Base-by-base conservation (phyloP, 2,329 filamentous ascomycete species). In the Aspergillus sp. region DNA sequence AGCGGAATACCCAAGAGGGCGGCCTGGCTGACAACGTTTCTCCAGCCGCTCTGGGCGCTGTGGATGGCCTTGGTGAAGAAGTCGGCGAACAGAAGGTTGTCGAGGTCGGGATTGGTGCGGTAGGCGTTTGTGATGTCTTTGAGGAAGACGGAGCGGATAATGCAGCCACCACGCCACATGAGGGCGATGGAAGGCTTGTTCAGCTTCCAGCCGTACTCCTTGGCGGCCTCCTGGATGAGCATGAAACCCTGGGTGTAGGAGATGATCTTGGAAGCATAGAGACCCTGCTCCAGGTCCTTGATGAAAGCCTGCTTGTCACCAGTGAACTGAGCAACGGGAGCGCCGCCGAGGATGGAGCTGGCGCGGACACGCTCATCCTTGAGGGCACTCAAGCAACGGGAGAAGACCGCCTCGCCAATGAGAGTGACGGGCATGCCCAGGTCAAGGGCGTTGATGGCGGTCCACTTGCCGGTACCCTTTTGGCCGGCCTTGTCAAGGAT, bases 51-150 rank as follows among this genome's bases (percentile, higher is more conserved):
- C 79, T 98, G 93, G 50, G 93, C 93, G 67, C 85, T 87, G 83
- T 96, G 85, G 73, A 98, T 98, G 63, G 93, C 93, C 77, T 93
- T 88, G 81, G 94, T 95, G 86, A 98, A 98, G 84, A 98, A 98
- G 71, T 94, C 87, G 72, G 95, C 88, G 73, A 97, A 98, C 61
- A 98, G 82, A 61, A 98, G 77, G 81, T 98, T 98, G 83, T 96
- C 86, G 57, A 98, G 86, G 57, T 96, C 86, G 57, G 88, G 86
- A 79, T 96, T 83, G 60, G 81, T 83, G 75, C 91, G 91, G 83
- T 96, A 98, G 45, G 93, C 93, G 57, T 85, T 85, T 62, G 93
- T 98, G 76, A 98, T 98, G 72, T 98, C 91, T 84, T 97, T 97
- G 58, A 98, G 78, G 88, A 98, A 98, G 68, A 98, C 93, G 57